Evolutionary conservation across 768 basidiomycete genomes (phyloP).

Genomic region (Boletus edulis): DNA sequence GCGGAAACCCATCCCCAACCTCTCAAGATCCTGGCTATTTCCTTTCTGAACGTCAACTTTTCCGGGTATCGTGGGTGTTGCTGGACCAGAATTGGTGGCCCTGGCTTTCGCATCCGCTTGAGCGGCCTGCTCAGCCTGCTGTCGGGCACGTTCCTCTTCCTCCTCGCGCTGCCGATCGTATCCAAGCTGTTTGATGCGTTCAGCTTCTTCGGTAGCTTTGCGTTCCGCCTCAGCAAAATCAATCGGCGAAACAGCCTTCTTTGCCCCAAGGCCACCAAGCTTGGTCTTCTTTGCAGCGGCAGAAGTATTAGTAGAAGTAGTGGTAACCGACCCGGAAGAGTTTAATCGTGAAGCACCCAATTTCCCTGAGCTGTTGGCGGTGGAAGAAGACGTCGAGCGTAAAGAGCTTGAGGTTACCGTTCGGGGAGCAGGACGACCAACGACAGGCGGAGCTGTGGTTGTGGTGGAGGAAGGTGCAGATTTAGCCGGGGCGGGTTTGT

Average conservation of each 20-base stretch:
- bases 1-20: constrained; percentile 69
- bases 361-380: constrained; percentile 32
- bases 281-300: constrained; percentile 58
- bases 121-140: constrained; percentile 52
- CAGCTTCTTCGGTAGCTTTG: constrained; percentile 88
- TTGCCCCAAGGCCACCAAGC: constrained; percentile 80
- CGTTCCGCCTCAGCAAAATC: constrained; percentile 95
- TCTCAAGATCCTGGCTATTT: constrained; percentile 49
- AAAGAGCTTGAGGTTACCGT: constrained; percentile 65
- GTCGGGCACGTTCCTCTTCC: constrained; percentile 71
- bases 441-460: constrained; percentile 51
- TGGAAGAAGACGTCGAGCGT: constrained; percentile 42
- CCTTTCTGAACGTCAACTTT: constrained; percentile 37
- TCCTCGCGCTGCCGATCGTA: constrained; percentile 87
- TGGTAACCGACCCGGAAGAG: constrained; percentile 36
- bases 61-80: constrained; percentile 23
- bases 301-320: constrained; percentile 30
- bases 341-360: constrained; percentile 42
- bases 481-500: constrained; percentile 69
- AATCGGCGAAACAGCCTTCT: constrained; percentile 76
- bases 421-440: constrained; percentile 58
- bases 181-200: constrained; percentile 86
- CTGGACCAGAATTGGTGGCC: constrained; percentile 23
- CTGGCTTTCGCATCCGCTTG: constrained; percentile 29
- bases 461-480: constrained; percentile 50